Conservation (phyloP, 805 yeast species). For the Lachancea mirantina region DNA sequence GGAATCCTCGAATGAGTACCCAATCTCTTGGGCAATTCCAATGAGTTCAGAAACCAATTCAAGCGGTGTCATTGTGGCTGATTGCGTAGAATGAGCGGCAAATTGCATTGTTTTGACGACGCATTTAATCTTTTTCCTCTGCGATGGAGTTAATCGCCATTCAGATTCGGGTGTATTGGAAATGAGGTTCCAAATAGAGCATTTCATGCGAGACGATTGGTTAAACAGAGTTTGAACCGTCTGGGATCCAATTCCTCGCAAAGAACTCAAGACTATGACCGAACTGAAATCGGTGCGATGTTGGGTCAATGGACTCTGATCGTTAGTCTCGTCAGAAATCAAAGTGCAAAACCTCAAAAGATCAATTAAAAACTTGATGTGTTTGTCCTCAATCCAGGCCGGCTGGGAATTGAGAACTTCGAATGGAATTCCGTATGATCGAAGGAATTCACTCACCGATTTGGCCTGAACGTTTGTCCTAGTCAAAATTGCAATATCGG, state of each 20-base stretch:
- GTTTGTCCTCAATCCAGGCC: slow-evolving; percentile 42
- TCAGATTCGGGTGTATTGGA: slow-evolving; percentile 7
- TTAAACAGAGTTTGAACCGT: slow-evolving; percentile 19
- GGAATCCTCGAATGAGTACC: slow-evolving; percentile 19
- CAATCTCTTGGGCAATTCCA: slow-evolving; percentile 31
- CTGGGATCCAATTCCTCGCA: slow-evolving; percentile 22
- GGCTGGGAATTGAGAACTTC: slow-evolving; percentile 42
- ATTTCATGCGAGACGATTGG: slow-evolving; percentile 8
- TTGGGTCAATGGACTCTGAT: slow-evolving; percentile 1
- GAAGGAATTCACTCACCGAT: slow-evolving; percentile 33
- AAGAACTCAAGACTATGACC: slow-evolving; percentile 19
- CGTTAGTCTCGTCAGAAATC: slow-evolving; percentile 8
- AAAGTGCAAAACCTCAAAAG: slow-evolving; percentile 35
- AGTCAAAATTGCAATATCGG: slow-evolving; percentile 46
- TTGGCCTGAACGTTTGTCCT: slow-evolving; percentile 46
- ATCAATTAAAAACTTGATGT: slow-evolving; percentile 38
- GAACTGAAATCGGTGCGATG: slow-evolving; percentile 25
- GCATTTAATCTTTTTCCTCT: slow-evolving; percentile 21
- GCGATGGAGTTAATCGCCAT: slow-evolving; percentile 15
- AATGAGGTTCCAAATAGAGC: slow-evolving; percentile 25
- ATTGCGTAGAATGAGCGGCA: slow-evolving; percentile 9
- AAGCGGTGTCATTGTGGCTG: slow-evolving; percentile 28
- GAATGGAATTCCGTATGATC: slow-evolving; percentile 36
- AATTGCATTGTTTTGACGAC: slow-evolving; percentile 23
- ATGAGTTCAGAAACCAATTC: slow-evolving; percentile 32